Base-by-base conservation (phyloP, 352 stramenopile genomes). In the Globisporangium lucens region DNA sequence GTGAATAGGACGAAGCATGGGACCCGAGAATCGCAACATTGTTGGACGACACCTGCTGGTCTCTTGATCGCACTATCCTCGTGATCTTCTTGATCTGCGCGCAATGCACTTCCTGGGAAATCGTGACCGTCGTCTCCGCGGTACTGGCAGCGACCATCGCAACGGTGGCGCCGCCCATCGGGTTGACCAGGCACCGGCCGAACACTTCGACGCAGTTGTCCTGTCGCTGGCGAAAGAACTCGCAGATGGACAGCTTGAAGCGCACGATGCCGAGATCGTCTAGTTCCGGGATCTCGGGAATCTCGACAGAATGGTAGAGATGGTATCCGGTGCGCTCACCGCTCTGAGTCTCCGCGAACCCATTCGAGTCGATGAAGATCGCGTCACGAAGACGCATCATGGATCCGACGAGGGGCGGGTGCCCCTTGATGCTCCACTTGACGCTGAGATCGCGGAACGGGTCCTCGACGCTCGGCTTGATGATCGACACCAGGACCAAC, bases 71-170 rank as follows among this genome's bases (percentile, higher is more conserved):
- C 53, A 38, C 12, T 27, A 57, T 35, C 9, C 47, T n/a, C 47
- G 47, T 30, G 20, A 55, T 20, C 47, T 41, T 41, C 9, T 41
- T 41, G 8, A 41, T 41, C 35, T 41, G 35, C 89, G 57, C 33
- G 88, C 73, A 55, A 20, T 30, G 47, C n/a, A 30, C 47, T 7
- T 55, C 17, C 47, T 55, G n/a, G n/a, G 22, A 55, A n/a, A 55
- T 22, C n/a, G 47, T 27, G 1, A 55, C 47, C 5, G 47, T 22
- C 4, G 22, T 29, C 20, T 55, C 47, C 6, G 47, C n/a, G 6
- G 22, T 55, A 4, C 12, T 27, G 5, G 22, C 6, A 1, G 20
- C 47, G 5, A 30, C 47, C 5, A 55, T 15, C 4, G 4, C 22
- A 3, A n/a, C 17, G 0, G n/a, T 8, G 0, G 47, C 47, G 47